These are phyloP conservation scores for Voacanga thouarsii DNA, from an alignment of 257 asterid genomes.

Conservation along the genomic window DNA sequence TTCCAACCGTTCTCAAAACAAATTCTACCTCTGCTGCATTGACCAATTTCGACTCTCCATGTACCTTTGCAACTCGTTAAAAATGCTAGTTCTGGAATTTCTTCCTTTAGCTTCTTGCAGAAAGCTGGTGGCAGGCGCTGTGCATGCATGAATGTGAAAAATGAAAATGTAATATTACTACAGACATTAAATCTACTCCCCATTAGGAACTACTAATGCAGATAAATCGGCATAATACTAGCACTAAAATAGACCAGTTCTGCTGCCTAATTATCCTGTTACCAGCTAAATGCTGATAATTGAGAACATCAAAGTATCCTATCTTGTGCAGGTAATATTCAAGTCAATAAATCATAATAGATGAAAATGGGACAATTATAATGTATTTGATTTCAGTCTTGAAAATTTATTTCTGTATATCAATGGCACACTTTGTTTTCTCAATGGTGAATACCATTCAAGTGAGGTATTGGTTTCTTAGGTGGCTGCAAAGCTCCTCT, in stretches of 20 bases:
- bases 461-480: neutral
- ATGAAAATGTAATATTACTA: neutral
- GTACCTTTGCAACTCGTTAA: slow-evolving; percentile 16
- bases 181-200: neutral
- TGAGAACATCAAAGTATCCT: too few relatives aligned
- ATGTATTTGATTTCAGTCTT: too few relatives aligned
- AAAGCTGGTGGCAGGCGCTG: slow-evolving; percentile 20
- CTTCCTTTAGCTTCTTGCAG: slow-evolving; percentile 9
- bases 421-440: too few relatives aligned
- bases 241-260: neutral
- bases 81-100: slow-evolving; percentile 6
- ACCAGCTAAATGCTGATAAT: neutral
- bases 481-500: neutral
- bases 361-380: too few relatives aligned
- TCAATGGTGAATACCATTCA: neutral
- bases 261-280: neutral
- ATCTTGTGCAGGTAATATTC: too few relatives aligned
- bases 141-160: neutral
- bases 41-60: slow-evolving; percentile 20
- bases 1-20: slow-evolving; percentile 26
- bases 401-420: too few relatives aligned
- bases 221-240: neutral
- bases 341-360: too few relatives aligned
- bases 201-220: neutral
- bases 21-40: neutral